phyloP scores from a whole-genome alignment of 192 early-diverging fungal species.

The Mortierella hygrophila region DNA sequence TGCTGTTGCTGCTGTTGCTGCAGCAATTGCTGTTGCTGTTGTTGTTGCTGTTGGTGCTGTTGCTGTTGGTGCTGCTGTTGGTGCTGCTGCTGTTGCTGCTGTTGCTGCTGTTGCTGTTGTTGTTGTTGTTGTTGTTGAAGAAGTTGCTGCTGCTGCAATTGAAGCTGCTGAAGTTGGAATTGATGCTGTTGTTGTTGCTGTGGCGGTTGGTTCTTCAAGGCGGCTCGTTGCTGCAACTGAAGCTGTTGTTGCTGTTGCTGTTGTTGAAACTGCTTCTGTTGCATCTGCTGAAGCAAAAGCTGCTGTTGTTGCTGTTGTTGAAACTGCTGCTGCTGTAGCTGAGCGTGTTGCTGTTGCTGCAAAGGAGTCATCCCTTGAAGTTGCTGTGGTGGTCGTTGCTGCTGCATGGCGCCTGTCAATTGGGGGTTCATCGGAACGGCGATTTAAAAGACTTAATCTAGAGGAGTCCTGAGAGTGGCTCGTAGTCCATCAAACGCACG shows the following conservation, averaged over 20 bases:
- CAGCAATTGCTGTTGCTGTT: slow-evolving; percentile 16
- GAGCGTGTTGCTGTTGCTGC: slow-evolving; percentile 4
- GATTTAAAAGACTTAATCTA: neutral
- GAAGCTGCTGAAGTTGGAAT: slow-evolving; percentile 19
- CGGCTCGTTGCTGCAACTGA: slow-evolving; percentile 1
- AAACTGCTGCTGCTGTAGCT: slow-evolving; percentile 7
- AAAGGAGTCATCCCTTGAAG: slow-evolving; percentile 5
- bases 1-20: slow-evolving; percentile 31
- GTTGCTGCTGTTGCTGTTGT: slow-evolving; percentile 17
- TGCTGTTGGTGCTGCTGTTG: slow-evolving; percentile 23
- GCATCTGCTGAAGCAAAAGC: slow-evolving; percentile 3
- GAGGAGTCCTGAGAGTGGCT: neutral
- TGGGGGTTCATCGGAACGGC: neutral
- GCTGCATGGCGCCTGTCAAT: slow-evolving; percentile 4
- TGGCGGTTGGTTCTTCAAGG: slow-evolving; percentile 27
- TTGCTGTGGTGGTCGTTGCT: slow-evolving; percentile 3
- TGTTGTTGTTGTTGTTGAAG: slow-evolving; percentile 20
- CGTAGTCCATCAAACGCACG: neutral
- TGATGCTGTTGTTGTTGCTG: slow-evolving; percentile 29
- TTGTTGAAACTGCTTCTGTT: slow-evolving; percentile 16
- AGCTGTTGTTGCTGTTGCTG: slow-evolving; percentile 9
- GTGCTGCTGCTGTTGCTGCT: slow-evolving; percentile 9
- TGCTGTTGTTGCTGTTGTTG: slow-evolving; percentile 12
- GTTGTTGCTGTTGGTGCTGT: slow-evolving; percentile 24
- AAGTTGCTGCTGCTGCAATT: slow-evolving; percentile 22